These are phyloP conservation scores for Diutina rugosa DNA, from an alignment of 1,139 yeast genomes.

Conservation along the genomic window DNA sequence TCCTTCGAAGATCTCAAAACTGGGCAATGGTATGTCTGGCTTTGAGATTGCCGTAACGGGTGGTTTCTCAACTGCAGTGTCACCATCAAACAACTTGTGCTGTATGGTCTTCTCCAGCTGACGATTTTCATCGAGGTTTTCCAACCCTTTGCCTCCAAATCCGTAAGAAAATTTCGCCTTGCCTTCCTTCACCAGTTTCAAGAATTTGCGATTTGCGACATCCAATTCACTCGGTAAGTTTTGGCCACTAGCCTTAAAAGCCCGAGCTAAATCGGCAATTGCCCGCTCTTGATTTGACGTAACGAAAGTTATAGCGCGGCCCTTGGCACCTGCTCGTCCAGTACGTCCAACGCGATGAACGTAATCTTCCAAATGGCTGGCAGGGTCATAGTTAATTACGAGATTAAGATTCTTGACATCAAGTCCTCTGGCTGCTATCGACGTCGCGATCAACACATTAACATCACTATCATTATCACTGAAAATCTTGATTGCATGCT, in stretches of 20 bases:
- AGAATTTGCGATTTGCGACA: conserved; percentile 23
- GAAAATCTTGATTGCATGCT: conserved; percentile 61
- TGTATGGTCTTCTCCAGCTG: conserved; percentile 42
- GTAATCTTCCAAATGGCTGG: conserved; percentile 88
- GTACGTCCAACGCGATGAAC: conserved; percentile 96
- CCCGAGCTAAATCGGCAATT: conserved; percentile 61
- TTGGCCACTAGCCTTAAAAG: conserved; percentile 22
- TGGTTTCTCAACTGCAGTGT: background rate
- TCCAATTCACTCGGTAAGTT: background rate
- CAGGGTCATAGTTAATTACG: conserved; percentile 82
- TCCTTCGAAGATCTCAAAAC: conserved; percentile 40
- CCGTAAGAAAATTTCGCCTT: conserved; percentile 61
- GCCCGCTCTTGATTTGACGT: conserved; percentile 52
- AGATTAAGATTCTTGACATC: conserved; percentile 76
- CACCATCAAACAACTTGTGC: conserved; percentile 15
- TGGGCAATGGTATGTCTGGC: conserved; percentile 16
- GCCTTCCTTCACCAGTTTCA: conserved; percentile 54
- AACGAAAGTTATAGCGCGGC: conserved; percentile 70
- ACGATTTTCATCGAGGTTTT: conserved; percentile 60
- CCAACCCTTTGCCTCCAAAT: conserved; percentile 90
- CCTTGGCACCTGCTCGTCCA: conserved; percentile 78
- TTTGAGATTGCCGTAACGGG: conserved; percentile 1
- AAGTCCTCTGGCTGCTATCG: conserved; percentile 88
- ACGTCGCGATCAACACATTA: conserved; percentile 71
- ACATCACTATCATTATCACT: conserved; percentile 38